Evolutionary conservation across 192 early-diverging fungal species (phyloP), one percentile per base, ranked within the genome.

Genomic region (Coemansia pectinata): DNA sequence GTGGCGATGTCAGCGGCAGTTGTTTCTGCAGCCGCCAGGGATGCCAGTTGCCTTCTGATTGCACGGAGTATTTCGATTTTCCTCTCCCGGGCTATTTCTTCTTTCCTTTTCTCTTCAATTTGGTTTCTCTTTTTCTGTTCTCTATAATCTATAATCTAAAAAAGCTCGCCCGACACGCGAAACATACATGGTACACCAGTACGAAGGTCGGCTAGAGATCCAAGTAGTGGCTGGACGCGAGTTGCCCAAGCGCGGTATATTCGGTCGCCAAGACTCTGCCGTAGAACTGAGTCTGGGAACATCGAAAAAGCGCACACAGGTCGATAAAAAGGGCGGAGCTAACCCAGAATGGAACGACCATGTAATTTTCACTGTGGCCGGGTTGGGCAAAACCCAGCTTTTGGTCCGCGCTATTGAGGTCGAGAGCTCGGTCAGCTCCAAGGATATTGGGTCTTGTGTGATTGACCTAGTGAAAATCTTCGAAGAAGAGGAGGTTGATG

Each of bases 311-410:
- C 74, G 71, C 53, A 80, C 81, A 19, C 77, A 75, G 53, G 71
- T 78, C 4, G 78, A 86, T 67, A 80, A 80, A 67, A 86, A 75
- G 66, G 85, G 85, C 67, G 85, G 85, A 21, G 36, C 72, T 2
- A 66, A 72, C 29, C 85, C 85, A 14, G 63, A 73, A 47, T 86
- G 85, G 85, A 86, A 83, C 41, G 78, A 83, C 62, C 70, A 60
- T 44, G 36, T 86, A 12, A 50, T 57, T 33, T 83, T 86, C 33
- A 68, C 73, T 19, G 66, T 86, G 14, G 48, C 63, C 1, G 75
- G 74, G n/a, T 65, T 74, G 8, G 85, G 74, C 15, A 75, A 80
- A 67, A 70, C 69, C 38, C 76, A 75, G 61, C 67, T 86, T 52
- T 53, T 70, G 11, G 74, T 86, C 39, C 34, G 47, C 12, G 81